phyloP scores from a whole-genome alignment of 2,329 filamentous ascomycete genomes.

The Bipolaris oryzae region DNA sequence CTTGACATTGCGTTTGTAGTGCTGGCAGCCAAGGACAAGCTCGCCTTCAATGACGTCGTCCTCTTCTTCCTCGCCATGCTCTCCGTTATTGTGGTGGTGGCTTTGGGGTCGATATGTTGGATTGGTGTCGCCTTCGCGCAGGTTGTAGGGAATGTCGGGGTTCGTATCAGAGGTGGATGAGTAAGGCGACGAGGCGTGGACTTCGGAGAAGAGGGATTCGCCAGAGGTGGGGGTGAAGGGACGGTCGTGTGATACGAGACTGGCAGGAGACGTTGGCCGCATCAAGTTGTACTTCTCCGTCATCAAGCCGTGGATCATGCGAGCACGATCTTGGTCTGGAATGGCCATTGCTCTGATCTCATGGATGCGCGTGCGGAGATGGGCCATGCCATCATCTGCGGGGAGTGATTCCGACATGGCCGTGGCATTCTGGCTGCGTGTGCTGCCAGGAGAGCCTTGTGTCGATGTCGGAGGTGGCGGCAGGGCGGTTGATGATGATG shows the following conservation, averaged over 20 bases:
- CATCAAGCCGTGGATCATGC: conserved; percentile 57
- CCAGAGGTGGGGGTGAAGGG: conserved; percentile 47
- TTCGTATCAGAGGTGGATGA: conserved; percentile 44
- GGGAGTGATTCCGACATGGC: conserved; percentile 50
- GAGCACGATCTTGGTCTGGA: conserved; percentile 57
- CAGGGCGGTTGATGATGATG: conserved; percentile 34
- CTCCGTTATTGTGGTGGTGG: conserved; percentile 27
- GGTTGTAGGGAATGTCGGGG: conserved; percentile 43
- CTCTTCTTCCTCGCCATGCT: conserved; percentile 56
- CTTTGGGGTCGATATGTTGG: conserved; percentile 37
- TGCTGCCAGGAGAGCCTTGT: conserved; percentile 16
- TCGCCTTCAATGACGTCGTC: conserved; percentile 57
- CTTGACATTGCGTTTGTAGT: conserved; percentile 96
- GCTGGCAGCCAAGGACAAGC: conserved; percentile 74
- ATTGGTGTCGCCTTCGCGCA: conserved; percentile 40
- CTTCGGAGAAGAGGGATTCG: conserved; percentile 43
- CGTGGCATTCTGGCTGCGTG: conserved; percentile 30
- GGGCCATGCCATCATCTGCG: conserved; percentile 58
- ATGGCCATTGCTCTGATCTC: conserved; percentile 53
- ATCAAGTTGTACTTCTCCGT: conserved; percentile 53
- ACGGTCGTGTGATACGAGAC: conserved; percentile 47
- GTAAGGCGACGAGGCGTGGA: conserved; percentile 42
- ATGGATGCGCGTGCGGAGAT: conserved; percentile 55
- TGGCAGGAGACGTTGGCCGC: conserved; percentile 47
- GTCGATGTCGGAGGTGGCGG: conserved; percentile 30